A percentile compares a stretch with the other conserved stretches of the same genome.
Conservation (phyloP, 768 basidiomycete species). For the Thelephora ganbajun region DNA sequence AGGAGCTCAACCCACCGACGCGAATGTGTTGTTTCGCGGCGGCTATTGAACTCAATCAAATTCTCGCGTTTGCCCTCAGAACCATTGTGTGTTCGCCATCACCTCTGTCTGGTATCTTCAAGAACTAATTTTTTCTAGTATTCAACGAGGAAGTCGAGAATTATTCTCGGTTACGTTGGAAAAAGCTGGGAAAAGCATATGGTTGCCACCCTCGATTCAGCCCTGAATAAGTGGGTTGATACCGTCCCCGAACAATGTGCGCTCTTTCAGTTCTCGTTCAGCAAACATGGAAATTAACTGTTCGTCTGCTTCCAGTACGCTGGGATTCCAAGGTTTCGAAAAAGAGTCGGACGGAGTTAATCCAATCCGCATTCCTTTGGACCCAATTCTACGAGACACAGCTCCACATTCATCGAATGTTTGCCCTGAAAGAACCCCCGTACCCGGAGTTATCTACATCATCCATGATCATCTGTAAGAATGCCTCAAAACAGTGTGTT, state of each 20-base stretch:
- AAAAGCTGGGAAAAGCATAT: conserved; percentile 48
- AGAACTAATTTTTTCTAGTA: conserved; percentile 31
- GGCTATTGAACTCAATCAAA: conserved; percentile 41
- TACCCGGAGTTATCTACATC: too few species aligned
- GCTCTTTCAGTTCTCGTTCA: conserved; percentile 3
- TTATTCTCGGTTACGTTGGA: conserved; percentile 35
- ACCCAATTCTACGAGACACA: conserved; percentile 24
- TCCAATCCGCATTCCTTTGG: conserved; percentile 13
- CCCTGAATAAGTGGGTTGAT: conserved; percentile 69
- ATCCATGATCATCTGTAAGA: too few species aligned
- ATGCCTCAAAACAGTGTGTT: too few species aligned
- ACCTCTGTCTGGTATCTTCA: background rate
- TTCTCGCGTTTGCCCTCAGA: conserved; percentile 44
- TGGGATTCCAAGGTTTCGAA: too few species aligned
- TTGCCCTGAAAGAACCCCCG: conserved; percentile 14
- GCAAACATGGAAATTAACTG: conserved; percentile 14
- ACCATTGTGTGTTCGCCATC: conserved; percentile 13
- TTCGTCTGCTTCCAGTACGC: background rate
- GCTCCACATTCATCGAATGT: conserved; percentile 32
- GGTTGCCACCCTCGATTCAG: conserved; percentile 62
- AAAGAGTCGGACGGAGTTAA: background rate
- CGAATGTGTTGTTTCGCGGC: conserved; percentile 41
- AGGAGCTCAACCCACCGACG: conserved; percentile 53
- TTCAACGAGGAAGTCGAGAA: conserved; percentile 50
- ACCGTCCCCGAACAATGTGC: conserved; percentile 44